Conservation (phyloP, 108 stramenopile genomes). For the Cyclotella sp. region DNA sequence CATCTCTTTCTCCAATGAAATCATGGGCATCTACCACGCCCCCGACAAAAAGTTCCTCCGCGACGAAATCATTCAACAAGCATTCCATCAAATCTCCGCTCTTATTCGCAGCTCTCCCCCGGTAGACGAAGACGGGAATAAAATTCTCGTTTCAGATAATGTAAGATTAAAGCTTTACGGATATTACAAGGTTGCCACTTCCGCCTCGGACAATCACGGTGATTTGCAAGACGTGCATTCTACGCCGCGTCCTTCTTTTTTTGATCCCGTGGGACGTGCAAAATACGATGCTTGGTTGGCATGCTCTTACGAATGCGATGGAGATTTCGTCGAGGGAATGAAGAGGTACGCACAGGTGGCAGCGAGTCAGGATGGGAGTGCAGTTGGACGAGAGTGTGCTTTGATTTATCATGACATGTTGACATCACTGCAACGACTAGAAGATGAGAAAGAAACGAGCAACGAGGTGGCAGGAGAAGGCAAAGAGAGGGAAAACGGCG, state of each 20-base stretch:
- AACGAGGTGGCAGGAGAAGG: background rate
- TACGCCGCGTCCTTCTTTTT: slow-evolving; percentile 38
- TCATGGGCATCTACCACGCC: too few relatives aligned
- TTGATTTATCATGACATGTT: slow-evolving; percentile 22
- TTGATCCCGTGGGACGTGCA: slow-evolving; percentile 52
- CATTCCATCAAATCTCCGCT: slow-evolving; percentile 17
- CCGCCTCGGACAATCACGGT: too few relatives aligned
- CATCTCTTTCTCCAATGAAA: too few relatives aligned
- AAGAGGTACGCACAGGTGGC: slow-evolving; percentile 29
- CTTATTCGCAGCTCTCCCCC: slow-evolving; percentile 16
- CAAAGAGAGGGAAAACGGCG: background rate
- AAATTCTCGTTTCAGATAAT: slow-evolving; percentile 17
- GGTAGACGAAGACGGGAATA: slow-evolving; percentile 14
- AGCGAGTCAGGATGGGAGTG: slow-evolving; percentile 8
- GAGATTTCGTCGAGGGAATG: slow-evolving; percentile 32
- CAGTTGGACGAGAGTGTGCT: slow-evolving; percentile 16
- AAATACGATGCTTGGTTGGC: slow-evolving; percentile 49
- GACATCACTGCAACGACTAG: slow-evolving; percentile 20
- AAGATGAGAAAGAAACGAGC: background rate
- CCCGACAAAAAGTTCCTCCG: too few relatives aligned
- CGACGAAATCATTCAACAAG: background rate
- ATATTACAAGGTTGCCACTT: slow-evolving; percentile 36
- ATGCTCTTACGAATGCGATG: slow-evolving; percentile 14
- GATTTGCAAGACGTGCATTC: background rate
- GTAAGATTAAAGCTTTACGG: slow-evolving; percentile 31